Conservation (phyloP, 805 yeast genomes). For the Lachancea sp. region DNA sequence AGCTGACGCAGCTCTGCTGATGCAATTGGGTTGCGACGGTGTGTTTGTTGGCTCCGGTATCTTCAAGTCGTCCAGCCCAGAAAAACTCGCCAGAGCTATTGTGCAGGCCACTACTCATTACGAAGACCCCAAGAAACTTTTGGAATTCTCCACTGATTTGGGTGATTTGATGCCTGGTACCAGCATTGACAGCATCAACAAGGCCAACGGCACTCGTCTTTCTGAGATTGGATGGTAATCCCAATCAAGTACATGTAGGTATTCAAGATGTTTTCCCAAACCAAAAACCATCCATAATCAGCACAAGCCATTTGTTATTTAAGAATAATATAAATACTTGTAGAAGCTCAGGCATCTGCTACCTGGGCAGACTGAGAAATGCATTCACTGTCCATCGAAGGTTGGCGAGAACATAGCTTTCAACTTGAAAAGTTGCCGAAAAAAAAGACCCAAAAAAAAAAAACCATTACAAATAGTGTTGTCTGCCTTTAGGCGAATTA, state of each 20-base stretch:
- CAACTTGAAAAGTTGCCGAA: neutral
- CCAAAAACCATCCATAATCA: too few species aligned
- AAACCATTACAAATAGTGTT: neutral
- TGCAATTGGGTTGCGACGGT: constrained; percentile 77
- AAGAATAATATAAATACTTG: too few species aligned
- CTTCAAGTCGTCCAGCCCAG: constrained; percentile 69
- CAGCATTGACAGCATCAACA: constrained; percentile 45
- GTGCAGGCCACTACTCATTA: constrained; percentile 72
- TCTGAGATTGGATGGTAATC: constrained; percentile 46
- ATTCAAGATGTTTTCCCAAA: too few species aligned
- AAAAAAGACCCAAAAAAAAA: neutral
- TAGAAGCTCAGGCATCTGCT: too few species aligned
- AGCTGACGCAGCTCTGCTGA: constrained; percentile 77
- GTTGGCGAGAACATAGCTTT: neutral
- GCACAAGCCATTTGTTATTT: too few species aligned
- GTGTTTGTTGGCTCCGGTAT: constrained; percentile 76
- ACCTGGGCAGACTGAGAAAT: neutral
- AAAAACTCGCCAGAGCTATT: constrained; percentile 66
- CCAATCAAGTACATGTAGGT: neutral
- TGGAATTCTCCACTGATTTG: constrained; percentile 61
- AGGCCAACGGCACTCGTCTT: constrained; percentile 29
- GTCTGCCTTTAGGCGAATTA: neutral
- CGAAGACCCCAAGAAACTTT: constrained; percentile 51
- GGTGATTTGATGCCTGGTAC: constrained; percentile 77
- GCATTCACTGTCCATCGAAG: neutral